Evolutionary conservation across 2,329 filamentous ascomycete genomes (phyloP).

Genomic region (Lomentospora prolificans): DNA sequence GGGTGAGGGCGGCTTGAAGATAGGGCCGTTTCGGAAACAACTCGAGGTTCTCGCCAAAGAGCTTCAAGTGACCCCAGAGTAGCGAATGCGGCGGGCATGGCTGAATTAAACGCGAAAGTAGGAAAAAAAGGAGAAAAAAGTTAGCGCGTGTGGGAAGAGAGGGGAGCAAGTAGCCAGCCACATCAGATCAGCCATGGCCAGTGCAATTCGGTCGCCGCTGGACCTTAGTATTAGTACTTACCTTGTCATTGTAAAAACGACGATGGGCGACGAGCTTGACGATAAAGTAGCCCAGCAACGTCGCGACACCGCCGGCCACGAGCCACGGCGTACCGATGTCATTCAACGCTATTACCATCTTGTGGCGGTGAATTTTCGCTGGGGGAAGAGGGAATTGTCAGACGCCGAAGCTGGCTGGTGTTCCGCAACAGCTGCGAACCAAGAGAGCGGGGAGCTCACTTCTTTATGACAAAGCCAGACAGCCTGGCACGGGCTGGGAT

Average conservation of each 20-base stretch:
- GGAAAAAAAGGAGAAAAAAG: background rate
- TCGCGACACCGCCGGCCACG: constrained; percentile 7
- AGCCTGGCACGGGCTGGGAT: no score
- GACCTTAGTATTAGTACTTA: no score
- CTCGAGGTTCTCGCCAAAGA: constrained; percentile 12
- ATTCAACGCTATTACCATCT: background rate
- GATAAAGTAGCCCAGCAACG: constrained; percentile 5
- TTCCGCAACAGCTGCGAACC: no score
- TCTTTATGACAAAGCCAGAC: no score
- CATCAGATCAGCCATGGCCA: background rate
- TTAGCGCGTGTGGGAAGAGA: background rate
- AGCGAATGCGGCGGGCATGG: constrained; percentile 14
- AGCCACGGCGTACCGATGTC: background rate
- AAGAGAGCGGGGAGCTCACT: no score
- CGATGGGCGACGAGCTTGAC: constrained; percentile 8
- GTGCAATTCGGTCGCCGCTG: background rate
- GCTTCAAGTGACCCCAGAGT: constrained; percentile 15
- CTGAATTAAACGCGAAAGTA: constrained; percentile 3
- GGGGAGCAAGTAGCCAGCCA: background rate
- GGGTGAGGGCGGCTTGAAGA: constrained; percentile 16
- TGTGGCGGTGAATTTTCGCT: no score
- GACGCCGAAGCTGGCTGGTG: no score
- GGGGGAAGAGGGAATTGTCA: no score
- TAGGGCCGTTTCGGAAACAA: constrained; percentile 15
- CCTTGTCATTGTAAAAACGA: constrained; percentile 9